A percentile compares a stretch with the other conserved stretches of the same genome.
These are phyloP conservation scores for Pouteria campechiana DNA, from an alignment of 179 eudicot species.

Conservation along the genomic window DNA sequence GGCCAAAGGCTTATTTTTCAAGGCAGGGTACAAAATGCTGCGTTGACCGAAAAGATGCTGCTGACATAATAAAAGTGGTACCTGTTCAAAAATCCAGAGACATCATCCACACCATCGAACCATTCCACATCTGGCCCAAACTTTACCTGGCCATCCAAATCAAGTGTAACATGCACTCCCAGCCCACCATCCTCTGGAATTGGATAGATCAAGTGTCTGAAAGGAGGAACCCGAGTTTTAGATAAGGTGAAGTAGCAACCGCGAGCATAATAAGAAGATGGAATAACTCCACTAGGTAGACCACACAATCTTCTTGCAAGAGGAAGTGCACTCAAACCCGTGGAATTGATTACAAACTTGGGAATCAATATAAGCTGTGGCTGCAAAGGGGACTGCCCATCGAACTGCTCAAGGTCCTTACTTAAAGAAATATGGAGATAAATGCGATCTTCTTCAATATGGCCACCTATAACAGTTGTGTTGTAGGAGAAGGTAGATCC, in stretches of 20 bases:
- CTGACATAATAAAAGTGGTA: constrained; percentile 22
- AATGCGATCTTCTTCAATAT: constrained; percentile 32
- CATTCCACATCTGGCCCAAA: constrained; percentile 98
- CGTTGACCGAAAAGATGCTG: too few species aligned
- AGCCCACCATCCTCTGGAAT: constrained; percentile 95
- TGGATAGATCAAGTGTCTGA: constrained; percentile 79
- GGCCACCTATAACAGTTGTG: constrained; percentile 71
- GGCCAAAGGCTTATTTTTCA: too few species aligned
- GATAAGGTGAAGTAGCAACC: constrained; percentile 83
- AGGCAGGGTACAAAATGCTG: too few species aligned
- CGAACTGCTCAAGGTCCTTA: constrained; percentile 27
- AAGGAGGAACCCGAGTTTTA: constrained; percentile 44
- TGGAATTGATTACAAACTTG: constrained; percentile 58
- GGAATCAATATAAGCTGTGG: constrained; percentile 68
- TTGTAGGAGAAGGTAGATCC: constrained; percentile 75
- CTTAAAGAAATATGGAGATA: constrained; percentile 56
- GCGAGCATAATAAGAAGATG: constrained; percentile 56
- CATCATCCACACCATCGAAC: constrained; percentile 53
- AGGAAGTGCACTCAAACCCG: constrained; percentile 67
- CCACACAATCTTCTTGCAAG: constrained; percentile 63
- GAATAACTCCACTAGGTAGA: constrained; percentile 24
- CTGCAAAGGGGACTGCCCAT: constrained; percentile 20
- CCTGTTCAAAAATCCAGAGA: constrained; percentile 61
- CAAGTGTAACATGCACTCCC: constrained; percentile 92
- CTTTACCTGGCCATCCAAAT: constrained; percentile 72